These are phyloP conservation scores for Phytophthora rubi DNA, from an alignment of 352 stramenopile genomes.

Conservation along the genomic window DNA sequence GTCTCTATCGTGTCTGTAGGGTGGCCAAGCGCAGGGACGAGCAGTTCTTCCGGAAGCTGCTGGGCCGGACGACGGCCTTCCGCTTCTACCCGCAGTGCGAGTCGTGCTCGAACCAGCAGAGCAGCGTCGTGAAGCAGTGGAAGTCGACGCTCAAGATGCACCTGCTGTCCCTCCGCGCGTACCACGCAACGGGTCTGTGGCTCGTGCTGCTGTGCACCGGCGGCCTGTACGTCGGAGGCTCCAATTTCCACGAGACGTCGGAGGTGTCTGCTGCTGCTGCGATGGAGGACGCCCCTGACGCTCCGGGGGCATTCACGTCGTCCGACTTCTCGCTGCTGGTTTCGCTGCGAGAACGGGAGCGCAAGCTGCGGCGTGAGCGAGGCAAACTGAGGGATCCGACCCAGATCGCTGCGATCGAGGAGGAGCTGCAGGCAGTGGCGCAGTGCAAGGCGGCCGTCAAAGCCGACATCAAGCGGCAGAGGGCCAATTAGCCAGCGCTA, in stretches of 20 bases:
- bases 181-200: constrained; percentile 83
- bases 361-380: constrained; percentile 52
- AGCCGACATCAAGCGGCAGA: constrained; percentile 57
- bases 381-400: constrained; percentile 27
- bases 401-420: constrained; percentile 48
- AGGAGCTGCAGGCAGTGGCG: constrained; percentile 57
- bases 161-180: constrained; percentile 62
- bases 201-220: constrained; percentile 82
- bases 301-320: constrained; percentile 30
- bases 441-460: constrained; percentile 68
- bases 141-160: constrained; percentile 75
- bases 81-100: constrained; percentile 89
- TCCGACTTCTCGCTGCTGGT: constrained; percentile 56
- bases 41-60: constrained; percentile 43
- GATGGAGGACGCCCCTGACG: constrained; percentile 25
- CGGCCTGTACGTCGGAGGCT: constrained; percentile 73
- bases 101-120: constrained; percentile 82
- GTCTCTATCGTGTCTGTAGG: constrained; percentile 22
- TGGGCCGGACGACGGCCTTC: constrained; percentile 61
- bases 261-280: constrained; percentile 33
- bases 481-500: constrained; percentile 19
- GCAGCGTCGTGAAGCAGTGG: constrained; percentile 64
- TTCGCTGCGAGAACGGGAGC: constrained; percentile 61
- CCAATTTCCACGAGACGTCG: constrained; percentile 71
- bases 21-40: constrained; percentile 67